Conservation (phyloP, 1,139 yeast genomes). For the Suzukiozyma palmioleophila region DNA sequence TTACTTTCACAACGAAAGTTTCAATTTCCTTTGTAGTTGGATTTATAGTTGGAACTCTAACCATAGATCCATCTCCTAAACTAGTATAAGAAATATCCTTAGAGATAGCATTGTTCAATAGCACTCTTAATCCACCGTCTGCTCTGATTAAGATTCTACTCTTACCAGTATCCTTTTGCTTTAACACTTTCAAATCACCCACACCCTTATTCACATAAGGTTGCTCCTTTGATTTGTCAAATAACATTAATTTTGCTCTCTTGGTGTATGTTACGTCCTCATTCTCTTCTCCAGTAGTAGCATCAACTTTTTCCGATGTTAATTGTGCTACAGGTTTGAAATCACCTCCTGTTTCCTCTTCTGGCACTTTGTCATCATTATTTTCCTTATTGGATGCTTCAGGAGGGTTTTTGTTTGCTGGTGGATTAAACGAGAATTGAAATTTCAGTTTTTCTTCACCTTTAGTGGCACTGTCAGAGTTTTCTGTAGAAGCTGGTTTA, state of each 20-base stretch:
- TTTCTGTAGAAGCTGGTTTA: background rate
- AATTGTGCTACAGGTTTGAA: conserved; percentile 47
- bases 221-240: conserved; percentile 43
- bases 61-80: conserved; percentile 55
- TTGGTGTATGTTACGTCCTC: conserved; percentile 64
- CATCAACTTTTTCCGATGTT: conserved; percentile 38
- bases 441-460: conserved; percentile 14
- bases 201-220: conserved; percentile 65
- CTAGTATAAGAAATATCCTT: conserved; percentile 51
- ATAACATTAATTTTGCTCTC: conserved; percentile 68
- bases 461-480: conserved; percentile 7
- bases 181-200: conserved; percentile 76
- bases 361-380: conserved; percentile 22
- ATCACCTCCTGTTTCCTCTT: conserved; percentile 40
- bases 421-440: conserved; percentile 9
- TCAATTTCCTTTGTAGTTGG: conserved; percentile 34
- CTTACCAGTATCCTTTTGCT: conserved; percentile 53
- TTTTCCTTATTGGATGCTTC: conserved; percentile 5
- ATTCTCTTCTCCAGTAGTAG: conserved; percentile 79
- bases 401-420: conserved; percentile 5
- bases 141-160: conserved; percentile 76
- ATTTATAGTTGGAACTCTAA: conserved; percentile 56
- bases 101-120: conserved; percentile 59
- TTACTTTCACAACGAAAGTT: conserved; percentile 69
- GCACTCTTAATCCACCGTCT: conserved; percentile 81